Evolutionary conservation across 2,329 filamentous ascomycete genomes (phyloP), one percentile per base, ranked within the genome.

Genomic region (Dissoconium aciculare): DNA sequence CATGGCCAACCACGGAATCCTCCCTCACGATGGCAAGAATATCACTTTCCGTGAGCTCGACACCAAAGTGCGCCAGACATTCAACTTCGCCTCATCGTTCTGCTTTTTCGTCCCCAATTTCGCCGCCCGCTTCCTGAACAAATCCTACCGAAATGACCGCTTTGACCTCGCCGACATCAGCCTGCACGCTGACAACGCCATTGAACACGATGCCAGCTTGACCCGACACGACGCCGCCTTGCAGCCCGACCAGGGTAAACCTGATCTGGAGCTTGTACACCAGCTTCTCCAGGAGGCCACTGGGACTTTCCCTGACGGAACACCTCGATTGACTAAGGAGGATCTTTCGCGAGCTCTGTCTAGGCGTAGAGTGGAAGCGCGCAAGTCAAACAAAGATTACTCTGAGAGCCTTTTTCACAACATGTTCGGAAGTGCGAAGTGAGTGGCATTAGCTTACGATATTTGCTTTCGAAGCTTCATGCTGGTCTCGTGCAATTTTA

Each of bases 401-500:
- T 38, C 41, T 3, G 42, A 44, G 29, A 39, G 33, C 23, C 41
- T 43, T 33, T 46, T 46, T 30, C 55, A 58, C 32, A 59, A 58
- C 33, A 47, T 53, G 33, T 59, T 59, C 35, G 56, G 56, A n/a
- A 54, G 50, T 32, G 50, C 56, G 15, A 46, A 46, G 41, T 45
- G 36, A 10, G 43, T 34, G 15, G 2, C 11, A 8, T 5, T 5
- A 26, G 11, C 21, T 17, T n/a, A 12, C 14, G 5, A 10, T 14
- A 27, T 17, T 23, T 9, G n/a, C n/a, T n/a, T n/a, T n/a, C n/a
- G n/a, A 26, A 23, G 19, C 19, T n/a, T 8, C 19, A 23, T n/a
- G 8, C 8, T 23, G n/a, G 19, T 23, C n/a, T 8, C 8, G 8
- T 8, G n/a, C 8, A n/a, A 23, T 23, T 23, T n/a, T 8, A 23